phyloP scores from a whole-genome alignment of 2,329 filamentous ascomycete species.

The Colletotrichum lini region DNA sequence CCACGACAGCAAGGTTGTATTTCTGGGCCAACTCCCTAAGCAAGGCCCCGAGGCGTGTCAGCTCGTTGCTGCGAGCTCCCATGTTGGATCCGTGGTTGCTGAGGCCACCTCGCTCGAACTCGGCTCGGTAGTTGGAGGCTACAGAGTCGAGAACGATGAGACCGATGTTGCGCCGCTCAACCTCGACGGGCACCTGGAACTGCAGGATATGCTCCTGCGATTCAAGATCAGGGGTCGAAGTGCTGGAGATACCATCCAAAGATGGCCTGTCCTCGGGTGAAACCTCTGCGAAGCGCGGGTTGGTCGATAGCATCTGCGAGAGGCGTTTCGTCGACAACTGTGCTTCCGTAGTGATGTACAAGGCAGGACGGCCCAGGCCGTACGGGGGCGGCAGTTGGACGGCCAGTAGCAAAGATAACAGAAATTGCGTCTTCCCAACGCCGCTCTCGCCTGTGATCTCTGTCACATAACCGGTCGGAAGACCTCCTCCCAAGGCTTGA shows the following conservation, averaged over 20 bases:
- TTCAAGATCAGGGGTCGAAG: slow-evolving; percentile 90
- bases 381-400: slow-evolving; percentile 83
- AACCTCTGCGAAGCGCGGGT: slow-evolving; percentile 70
- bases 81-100: slow-evolving; percentile 69
- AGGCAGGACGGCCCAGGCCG: slow-evolving; percentile 79
- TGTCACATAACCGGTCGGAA: slow-evolving; percentile 85
- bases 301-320: slow-evolving; percentile 79
- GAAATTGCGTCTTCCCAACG: slow-evolving; percentile 94
- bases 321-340: slow-evolving; percentile 86
- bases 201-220: slow-evolving; percentile 94
- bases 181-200: slow-evolving; percentile 91
- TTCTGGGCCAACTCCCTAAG: slow-evolving; percentile 82
- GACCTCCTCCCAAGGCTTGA: slow-evolving; percentile 78
- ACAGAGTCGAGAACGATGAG: slow-evolving; percentile 92
- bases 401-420: slow-evolving; percentile 86
- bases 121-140: slow-evolving; percentile 94
- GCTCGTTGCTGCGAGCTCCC: slow-evolving; percentile 81
- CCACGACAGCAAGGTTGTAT: slow-evolving; percentile 85
- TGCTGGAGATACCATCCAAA: slow-evolving; percentile 82
- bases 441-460: slow-evolving; percentile 96
- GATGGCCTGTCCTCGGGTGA: slow-evolving; percentile 64
- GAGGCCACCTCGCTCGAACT: slow-evolving; percentile 76
- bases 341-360: slow-evolving; percentile 96
- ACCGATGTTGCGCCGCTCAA: slow-evolving; percentile 82
- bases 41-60: slow-evolving; percentile 82